Base-by-base conservation (phyloP, 345 rosid species). In the Acer campestre region DNA sequence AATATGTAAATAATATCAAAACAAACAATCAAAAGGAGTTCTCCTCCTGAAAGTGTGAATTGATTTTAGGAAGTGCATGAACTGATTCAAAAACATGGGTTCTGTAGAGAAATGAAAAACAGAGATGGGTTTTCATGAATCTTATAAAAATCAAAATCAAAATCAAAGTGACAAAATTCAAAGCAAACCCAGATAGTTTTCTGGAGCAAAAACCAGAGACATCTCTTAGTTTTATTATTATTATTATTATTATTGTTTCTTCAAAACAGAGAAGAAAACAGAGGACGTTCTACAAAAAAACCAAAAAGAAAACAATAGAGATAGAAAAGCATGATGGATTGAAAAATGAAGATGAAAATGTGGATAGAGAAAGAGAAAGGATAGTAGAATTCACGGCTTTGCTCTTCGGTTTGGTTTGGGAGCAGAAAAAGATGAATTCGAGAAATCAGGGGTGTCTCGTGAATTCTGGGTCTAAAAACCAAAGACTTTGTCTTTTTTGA, bases 51-150 rank as follows among this genome's bases (percentile, higher is more conserved):
- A 95, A 51, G 97, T 92, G 84, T 93, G 99, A 75, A 89, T 93
- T 72, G 98, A 90, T 88, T 91, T 94, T 49, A 96, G 82, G 82
- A 96, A 96, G 83, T 96, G 97, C 99, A 94, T 92, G 90, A 94
- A 96, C 90, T 88, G 95, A 89, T 96, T 94, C 83, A 91, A 82
- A 86, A 92, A 92, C 98, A 92, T 94, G 92, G 91, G 88, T 82
- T 86, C 87, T 77, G 64, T 20, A 59, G 73, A 65, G 77, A 67
- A 81, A 73, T 74, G 84, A 74, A 81, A 75, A 80, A 78, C 42
- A 62, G 3, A 65, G 49, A 79, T 75, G 78, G 84, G 82, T 80
- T 85, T 85, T 90, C 95, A 90, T 92, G 90, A 89, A 89, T 77
- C 38, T 48, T 78, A 55, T 49, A 46, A 46, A 10, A 46, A 10